These are phyloP conservation scores for Ceraceosorus guamensis DNA, from an alignment of 1,284 basidiomycete species.

Conservation along the genomic window DNA sequence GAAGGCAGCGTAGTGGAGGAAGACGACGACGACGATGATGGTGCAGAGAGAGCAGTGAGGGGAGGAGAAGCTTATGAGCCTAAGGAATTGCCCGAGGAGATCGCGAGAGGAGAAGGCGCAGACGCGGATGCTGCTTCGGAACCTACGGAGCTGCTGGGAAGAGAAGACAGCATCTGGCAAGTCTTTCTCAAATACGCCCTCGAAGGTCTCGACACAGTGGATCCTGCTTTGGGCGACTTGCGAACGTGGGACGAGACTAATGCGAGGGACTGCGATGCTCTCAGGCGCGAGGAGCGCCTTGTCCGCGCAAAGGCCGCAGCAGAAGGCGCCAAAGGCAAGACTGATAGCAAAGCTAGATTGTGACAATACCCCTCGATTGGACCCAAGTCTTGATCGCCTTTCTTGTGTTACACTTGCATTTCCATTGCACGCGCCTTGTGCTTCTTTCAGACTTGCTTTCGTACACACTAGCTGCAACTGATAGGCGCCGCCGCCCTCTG, in stretches of 20 bases:
- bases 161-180: constrained; percentile 33
- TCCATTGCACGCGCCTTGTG: no score
- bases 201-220: constrained; percentile 12
- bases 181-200: constrained; percentile 27
- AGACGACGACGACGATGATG: constrained; percentile 8
- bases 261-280: constrained; percentile 5
- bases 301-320: no score
- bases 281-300: constrained; percentile 1
- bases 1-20: constrained; percentile 19
- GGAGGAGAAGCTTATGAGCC: constrained; percentile 28
- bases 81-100: constrained; percentile 3
- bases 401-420: no score
- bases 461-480: no score
- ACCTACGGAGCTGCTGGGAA: constrained; percentile 12
- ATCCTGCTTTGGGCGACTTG: constrained; percentile 15
- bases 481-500: no score
- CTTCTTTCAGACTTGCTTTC: no score
- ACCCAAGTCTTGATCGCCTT: no score
- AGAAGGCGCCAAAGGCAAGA: no score
- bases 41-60: constrained; percentile 15
- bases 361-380: no score
- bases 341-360: no score
- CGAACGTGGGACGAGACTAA: constrained; percentile 19
- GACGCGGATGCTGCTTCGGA: constrained; percentile 6
- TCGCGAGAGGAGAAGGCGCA: no score